Conservation (phyloP, 257 asterid species). For the Penstemon davidsonii region DNA sequence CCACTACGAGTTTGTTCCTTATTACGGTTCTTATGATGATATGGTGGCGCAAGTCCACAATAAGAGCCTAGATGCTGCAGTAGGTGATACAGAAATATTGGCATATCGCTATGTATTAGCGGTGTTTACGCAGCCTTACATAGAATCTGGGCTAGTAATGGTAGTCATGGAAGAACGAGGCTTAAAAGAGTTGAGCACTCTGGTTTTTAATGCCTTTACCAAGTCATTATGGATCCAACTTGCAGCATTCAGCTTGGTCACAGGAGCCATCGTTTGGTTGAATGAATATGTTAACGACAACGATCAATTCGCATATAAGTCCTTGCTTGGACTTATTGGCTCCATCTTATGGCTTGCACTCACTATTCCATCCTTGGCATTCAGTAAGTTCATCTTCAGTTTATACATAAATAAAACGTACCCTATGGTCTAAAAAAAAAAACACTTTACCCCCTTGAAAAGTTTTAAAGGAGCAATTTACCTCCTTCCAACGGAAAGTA, state of each 20-base stretch:
- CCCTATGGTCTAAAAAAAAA: too few species aligned
- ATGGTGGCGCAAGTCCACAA: constrained; percentile 51
- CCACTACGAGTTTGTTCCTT: constrained; percentile 45
- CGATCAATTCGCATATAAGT: constrained; percentile 36
- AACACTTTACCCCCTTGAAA: too few species aligned
- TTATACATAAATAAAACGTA: neutral
- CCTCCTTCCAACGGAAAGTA: too few species aligned
- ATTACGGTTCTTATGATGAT: constrained; percentile 53
- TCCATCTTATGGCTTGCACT: constrained; percentile 68
- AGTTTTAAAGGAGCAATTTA: too few species aligned
- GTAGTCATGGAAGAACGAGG: constrained; percentile 48
- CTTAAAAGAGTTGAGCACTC: constrained; percentile 31
- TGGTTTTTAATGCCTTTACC: constrained; percentile 49
- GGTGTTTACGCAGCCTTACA: constrained; percentile 63
- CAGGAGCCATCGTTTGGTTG: constrained; percentile 52
- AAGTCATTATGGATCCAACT: constrained; percentile 52
- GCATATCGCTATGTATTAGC: constrained; percentile 52
- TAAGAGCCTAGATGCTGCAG: constrained; percentile 70
- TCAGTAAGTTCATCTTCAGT: constrained; percentile 42
- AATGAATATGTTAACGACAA: constrained; percentile 49
- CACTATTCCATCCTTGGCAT: constrained; percentile 52
- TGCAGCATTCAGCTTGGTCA: constrained; percentile 39
- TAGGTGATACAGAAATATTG: constrained; percentile 62
- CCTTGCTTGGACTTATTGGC: constrained; percentile 35
- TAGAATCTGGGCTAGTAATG: constrained; percentile 66